phyloP scores from a whole-genome alignment of 2,329 filamentous ascomycete species.

The Chrysosporium keratinophilum region DNA sequence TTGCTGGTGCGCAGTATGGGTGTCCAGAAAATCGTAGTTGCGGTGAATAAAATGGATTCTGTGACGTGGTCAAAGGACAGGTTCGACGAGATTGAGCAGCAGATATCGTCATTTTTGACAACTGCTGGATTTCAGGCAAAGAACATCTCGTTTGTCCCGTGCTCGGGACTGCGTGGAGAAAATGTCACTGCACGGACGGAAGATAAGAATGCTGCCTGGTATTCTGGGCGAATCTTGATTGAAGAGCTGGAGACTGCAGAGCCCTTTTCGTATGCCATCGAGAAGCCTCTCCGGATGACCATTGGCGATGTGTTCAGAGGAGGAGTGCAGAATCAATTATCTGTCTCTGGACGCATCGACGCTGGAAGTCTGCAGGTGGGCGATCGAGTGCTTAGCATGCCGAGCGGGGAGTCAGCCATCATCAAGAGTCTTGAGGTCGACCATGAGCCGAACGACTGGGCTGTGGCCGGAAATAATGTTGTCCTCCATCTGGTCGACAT shows the following conservation, averaged over 20 bases:
- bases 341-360: slow-evolving; percentile 76
- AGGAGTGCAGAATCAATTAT: slow-evolving; percentile 68
- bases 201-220: slow-evolving; percentile 58
- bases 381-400: slow-evolving; percentile 68
- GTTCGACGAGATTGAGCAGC: slow-evolving; percentile 75
- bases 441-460: slow-evolving; percentile 67
- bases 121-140: slow-evolving; percentile 71
- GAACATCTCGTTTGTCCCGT: slow-evolving; percentile 77
- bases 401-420: slow-evolving; percentile 67
- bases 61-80: slow-evolving; percentile 71
- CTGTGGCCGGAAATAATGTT: slow-evolving; percentile 81
- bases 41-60: slow-evolving; percentile 90
- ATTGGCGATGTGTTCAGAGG: slow-evolving; percentile 79
- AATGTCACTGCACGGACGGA: slow-evolving; percentile 55
- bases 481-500: slow-evolving; percentile 76
- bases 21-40: slow-evolving; percentile 76
- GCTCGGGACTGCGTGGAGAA: slow-evolving; percentile 78
- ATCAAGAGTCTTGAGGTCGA: slow-evolving; percentile 76
- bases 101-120: slow-evolving; percentile 71
- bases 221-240: slow-evolving; percentile 65
- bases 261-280: slow-evolving; percentile 57
- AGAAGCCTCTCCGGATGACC: slow-evolving; percentile 73
- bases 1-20: slow-evolving; percentile 83
- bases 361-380: slow-evolving; percentile 74
- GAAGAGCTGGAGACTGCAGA: slow-evolving; percentile 78